Percentiles rank a stretch among this genome's conserved stretches.
These are phyloP conservation scores for Coniochaeta prunicola DNA, from an alignment of 2,329 filamentous ascomycete genomes.

Conservation along the genomic window DNA sequence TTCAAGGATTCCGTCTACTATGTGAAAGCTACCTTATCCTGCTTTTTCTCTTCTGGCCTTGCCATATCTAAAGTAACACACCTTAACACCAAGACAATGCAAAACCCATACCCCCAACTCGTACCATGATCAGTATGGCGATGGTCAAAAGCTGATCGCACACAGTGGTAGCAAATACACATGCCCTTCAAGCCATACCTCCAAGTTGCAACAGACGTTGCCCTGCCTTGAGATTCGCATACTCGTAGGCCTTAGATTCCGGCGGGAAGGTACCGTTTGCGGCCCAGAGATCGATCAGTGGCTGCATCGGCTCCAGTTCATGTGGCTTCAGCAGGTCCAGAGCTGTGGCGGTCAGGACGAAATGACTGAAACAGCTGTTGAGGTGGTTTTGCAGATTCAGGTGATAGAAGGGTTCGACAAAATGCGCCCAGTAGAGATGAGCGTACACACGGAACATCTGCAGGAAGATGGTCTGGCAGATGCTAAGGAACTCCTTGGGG, in stretches of 20 bases:
- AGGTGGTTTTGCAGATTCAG: slow-evolving; percentile 60
- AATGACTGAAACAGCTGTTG: slow-evolving; percentile 68
- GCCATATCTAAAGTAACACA: background rate
- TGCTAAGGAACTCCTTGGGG: slow-evolving; percentile 66
- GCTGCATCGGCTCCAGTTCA: slow-evolving; percentile 78
- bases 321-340: slow-evolving; percentile 66
- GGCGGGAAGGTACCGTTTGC: slow-evolving; percentile 68
- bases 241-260: slow-evolving; percentile 46
- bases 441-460: slow-evolving; percentile 90
- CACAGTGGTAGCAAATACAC: background rate
- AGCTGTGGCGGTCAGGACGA: slow-evolving; percentile 59
- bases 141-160: background rate
- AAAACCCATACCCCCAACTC: background rate
- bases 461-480: slow-evolving; percentile 76
- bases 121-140: background rate
- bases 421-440: slow-evolving; percentile 85
- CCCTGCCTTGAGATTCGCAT: slow-evolving; percentile 40
- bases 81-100: background rate
- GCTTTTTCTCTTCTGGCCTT: background rate
- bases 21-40: background rate
- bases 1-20: background rate
- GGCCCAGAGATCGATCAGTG: slow-evolving; percentile 72
- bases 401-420: slow-evolving; percentile 64
- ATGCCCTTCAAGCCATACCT: slow-evolving; percentile 14
- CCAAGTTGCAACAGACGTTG: slow-evolving; percentile 27